phyloP scores from a whole-genome alignment of 305 asterid species.

The Fraxinus paxiana region DNA sequence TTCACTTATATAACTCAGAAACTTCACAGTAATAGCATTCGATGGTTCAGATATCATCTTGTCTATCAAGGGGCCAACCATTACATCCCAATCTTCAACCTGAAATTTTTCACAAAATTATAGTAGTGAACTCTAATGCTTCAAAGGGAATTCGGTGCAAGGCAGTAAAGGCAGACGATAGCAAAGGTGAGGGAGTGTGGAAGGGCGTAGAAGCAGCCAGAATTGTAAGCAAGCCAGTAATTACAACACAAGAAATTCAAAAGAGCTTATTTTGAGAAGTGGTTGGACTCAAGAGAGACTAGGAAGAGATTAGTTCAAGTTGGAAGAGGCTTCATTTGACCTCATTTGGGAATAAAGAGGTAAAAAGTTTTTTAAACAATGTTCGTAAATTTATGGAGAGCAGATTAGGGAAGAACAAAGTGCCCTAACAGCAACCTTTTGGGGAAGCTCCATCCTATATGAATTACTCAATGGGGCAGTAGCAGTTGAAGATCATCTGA shows the following conservation, averaged over 20 bases:
- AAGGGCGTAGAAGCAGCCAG: not conserved
- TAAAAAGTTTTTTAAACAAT: not conserved
- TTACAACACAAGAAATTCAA: not conserved
- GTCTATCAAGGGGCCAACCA: slow-evolving; percentile 61
- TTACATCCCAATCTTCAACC: slow-evolving; percentile 72
- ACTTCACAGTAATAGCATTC: slow-evolving; percentile 73
- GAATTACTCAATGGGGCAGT: not conserved
- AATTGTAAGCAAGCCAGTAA: not conserved
- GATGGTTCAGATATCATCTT: slow-evolving; percentile 83
- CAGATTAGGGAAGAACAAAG: not conserved
- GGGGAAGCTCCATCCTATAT: slow-evolving; percentile 1
- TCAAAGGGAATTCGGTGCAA: not conserved
- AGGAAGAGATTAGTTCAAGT: not conserved
- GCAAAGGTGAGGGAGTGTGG: not conserved
- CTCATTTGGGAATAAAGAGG: not conserved
- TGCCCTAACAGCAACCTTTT: not conserved
- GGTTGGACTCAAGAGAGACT: not conserved
- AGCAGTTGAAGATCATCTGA: not conserved
- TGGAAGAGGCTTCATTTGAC: not conserved
- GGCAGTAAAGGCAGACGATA: not conserved
- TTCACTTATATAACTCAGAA: slow-evolving; percentile 75
- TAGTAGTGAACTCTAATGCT: slow-evolving; percentile 9
- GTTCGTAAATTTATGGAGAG: not conserved
- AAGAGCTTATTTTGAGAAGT: not conserved
- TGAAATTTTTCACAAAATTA: slow-evolving; percentile 28